Percentiles rank a stretch among this genome's conserved stretches.
phyloP scores from a whole-genome alignment of 331 rosid species.

The Phaseolus coccineus region DNA sequence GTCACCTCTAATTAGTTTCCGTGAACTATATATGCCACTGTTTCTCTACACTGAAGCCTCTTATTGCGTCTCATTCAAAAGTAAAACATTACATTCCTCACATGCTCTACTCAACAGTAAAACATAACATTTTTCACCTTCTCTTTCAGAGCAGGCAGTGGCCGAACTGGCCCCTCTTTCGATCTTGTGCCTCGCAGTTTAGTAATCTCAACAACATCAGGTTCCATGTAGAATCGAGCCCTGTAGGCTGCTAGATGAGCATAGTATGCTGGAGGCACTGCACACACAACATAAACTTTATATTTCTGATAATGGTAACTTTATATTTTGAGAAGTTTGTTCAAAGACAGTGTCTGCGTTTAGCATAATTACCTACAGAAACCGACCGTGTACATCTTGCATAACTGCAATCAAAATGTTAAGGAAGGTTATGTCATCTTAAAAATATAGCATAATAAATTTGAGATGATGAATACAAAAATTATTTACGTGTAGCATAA shows the following conservation, averaged over 20 bases:
- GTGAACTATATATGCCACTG: neutral
- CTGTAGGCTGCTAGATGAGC: constrained; percentile 67
- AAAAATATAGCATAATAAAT: constrained; percentile 8
- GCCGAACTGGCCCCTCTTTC: constrained; percentile 46
- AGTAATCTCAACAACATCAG: constrained; percentile 43
- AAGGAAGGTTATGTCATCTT: constrained; percentile 32
- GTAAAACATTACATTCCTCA: neutral
- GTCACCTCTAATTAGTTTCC: neutral
- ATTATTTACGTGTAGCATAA: constrained; percentile 62
- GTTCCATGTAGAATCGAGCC: constrained; percentile 68
- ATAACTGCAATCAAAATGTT: constrained; percentile 49
- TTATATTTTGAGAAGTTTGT: too few relatives aligned
- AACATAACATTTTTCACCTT: constrained; percentile 60
- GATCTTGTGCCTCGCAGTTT: constrained; percentile 47
- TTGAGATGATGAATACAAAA: constrained; percentile 24
- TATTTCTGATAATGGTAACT: too few relatives aligned
- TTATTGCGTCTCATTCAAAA: constrained; percentile 8
- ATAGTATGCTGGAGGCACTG: constrained; percentile 70
- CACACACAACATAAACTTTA: constrained; percentile 8
- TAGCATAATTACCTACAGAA: constrained; percentile 56
- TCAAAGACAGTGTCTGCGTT: neutral
- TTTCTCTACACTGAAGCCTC: constrained; percentile 21
- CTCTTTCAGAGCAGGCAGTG: constrained; percentile 58
- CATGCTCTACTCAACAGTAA: constrained; percentile 45
- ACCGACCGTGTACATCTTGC: constrained; percentile 69